phyloP scores from a whole-genome alignment of 805 yeast genomes.

The Komagataella pseudopastoris region DNA sequence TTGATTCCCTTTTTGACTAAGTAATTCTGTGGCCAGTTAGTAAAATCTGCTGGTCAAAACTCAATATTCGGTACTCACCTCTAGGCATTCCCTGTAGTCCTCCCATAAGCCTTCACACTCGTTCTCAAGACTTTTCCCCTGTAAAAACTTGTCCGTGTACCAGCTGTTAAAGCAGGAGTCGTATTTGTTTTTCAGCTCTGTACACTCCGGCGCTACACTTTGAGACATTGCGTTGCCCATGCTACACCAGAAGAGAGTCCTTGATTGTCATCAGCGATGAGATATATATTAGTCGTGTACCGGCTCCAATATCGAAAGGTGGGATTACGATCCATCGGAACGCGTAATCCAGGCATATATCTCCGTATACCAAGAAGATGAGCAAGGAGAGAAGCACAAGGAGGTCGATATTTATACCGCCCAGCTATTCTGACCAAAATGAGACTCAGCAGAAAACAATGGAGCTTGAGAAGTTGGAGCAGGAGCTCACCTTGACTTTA shows the following conservation, averaged over 20 bases:
- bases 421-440: not conserved
- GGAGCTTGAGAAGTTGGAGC: slow-evolving; percentile 59
- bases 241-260: not conserved
- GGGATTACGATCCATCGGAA: not conserved
- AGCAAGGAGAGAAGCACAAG: not conserved
- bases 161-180: slow-evolving; percentile 91
- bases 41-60: not conserved
- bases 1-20: slow-evolving; percentile 64
- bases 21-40: slow-evolving; percentile 16
- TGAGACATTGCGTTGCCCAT: slow-evolving; percentile 73
- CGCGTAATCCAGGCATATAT: not conserved
- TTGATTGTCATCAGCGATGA: not conserved
- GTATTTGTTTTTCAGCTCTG: slow-evolving; percentile 70
- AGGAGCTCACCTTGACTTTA: slow-evolving; percentile 60
- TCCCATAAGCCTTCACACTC: slow-evolving; percentile 90
- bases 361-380: not conserved
- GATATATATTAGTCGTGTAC: not conserved
- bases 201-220: slow-evolving; percentile 96
- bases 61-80: slow-evolving; percentile 24
- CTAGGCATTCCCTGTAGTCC: slow-evolving; percentile 79
- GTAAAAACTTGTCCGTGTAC: slow-evolving; percentile 81
- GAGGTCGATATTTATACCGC: not conserved
- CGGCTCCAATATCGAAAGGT: not conserved
- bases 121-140: slow-evolving; percentile 50
- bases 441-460: slow-evolving; percentile 2